These are phyloP conservation scores for Phytophthora chlamydospora DNA, from an alignment of 352 stramenopile species.

Conservation along the genomic window DNA sequence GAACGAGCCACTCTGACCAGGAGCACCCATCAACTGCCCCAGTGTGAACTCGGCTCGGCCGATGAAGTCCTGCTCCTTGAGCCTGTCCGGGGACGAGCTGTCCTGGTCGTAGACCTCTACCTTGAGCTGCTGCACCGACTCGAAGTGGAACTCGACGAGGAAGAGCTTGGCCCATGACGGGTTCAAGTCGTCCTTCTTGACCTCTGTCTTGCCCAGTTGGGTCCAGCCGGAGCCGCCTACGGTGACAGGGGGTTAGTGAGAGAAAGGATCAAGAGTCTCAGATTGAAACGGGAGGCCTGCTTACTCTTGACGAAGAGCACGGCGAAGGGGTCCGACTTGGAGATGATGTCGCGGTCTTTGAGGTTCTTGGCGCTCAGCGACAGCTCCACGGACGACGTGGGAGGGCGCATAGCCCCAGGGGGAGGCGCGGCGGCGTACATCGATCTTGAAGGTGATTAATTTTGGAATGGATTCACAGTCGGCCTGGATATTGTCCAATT, in stretches of 20 bases:
- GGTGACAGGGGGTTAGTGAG: not conserved
- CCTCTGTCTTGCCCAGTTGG: slow-evolving; percentile 79
- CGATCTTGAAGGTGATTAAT: slow-evolving; percentile 25
- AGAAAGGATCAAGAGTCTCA: too few species aligned
- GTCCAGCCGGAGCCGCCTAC: slow-evolving; percentile 65
- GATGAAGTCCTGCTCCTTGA: slow-evolving; percentile 80
- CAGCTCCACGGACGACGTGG: slow-evolving; percentile 77
- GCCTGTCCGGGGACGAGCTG: slow-evolving; percentile 54
- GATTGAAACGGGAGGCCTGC: not conserved
- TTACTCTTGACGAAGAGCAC: slow-evolving; percentile 58
- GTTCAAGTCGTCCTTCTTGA: slow-evolving; percentile 76
- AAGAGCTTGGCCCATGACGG: slow-evolving; percentile 85
- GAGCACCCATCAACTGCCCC: slow-evolving; percentile 79
- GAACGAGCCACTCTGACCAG: slow-evolving; percentile 66
- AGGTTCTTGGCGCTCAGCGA: slow-evolving; percentile 82
- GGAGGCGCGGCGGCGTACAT: slow-evolving; percentile 31
- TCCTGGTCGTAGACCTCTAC: slow-evolving; percentile 91
- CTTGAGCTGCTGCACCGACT: slow-evolving; percentile 83
- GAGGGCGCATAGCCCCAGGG: slow-evolving; percentile 20
- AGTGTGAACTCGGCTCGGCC: slow-evolving; percentile 77
- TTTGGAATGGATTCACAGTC: not conserved
- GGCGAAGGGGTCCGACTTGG: slow-evolving; percentile 89
- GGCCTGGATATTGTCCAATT: not conserved
- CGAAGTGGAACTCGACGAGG: slow-evolving; percentile 85
- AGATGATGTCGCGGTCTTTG: slow-evolving; percentile 87